These are phyloP conservation scores for Trametes sp. DNA, from an alignment of 1,284 basidiomycete species.

Conservation along the genomic window DNA sequence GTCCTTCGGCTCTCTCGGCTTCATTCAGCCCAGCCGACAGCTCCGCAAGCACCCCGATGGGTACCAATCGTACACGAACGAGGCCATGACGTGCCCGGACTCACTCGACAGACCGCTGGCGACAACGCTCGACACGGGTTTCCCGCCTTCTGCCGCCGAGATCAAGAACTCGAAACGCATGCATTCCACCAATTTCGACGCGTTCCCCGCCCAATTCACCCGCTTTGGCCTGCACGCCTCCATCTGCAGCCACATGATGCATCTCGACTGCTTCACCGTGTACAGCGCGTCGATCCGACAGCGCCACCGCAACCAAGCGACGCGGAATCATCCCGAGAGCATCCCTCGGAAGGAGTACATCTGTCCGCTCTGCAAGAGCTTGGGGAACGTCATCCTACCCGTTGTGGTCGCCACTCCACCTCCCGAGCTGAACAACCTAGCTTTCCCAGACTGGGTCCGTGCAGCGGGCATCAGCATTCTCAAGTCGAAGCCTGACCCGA, in stretches of 20 bases:
- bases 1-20: constrained; percentile 89
- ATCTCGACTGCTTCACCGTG: constrained; percentile 91
- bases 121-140: constrained; percentile 43
- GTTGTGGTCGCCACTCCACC: constrained; percentile 59
- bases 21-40: constrained; percentile 90
- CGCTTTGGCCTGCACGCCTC: constrained; percentile 90
- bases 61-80: constrained; percentile 75
- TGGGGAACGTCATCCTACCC: constrained; percentile 95
- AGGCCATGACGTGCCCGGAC: constrained; percentile 70
- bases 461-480: constrained; percentile 82
- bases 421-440: constrained; percentile 57
- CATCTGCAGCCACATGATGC: constrained; percentile 98
- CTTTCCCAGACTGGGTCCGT: constrained; percentile 84
- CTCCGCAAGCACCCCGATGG: constrained; percentile 83
- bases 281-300: constrained; percentile 90
- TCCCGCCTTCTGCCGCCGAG: constrained; percentile 63
- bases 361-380: constrained; percentile 97
- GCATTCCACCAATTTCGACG: constrained; percentile 67
- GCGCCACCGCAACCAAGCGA: constrained; percentile 89
- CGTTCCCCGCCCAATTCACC: constrained; percentile 76
- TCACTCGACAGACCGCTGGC: constrained; percentile 69
- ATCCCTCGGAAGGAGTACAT: constrained; percentile 94
- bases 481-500: constrained; percentile 77
- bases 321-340: constrained; percentile 94
- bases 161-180: constrained; percentile 56